phyloP scores from a whole-genome alignment of 2,329 filamentous ascomycete genomes.

The Colletotrichum godetiae region DNA sequence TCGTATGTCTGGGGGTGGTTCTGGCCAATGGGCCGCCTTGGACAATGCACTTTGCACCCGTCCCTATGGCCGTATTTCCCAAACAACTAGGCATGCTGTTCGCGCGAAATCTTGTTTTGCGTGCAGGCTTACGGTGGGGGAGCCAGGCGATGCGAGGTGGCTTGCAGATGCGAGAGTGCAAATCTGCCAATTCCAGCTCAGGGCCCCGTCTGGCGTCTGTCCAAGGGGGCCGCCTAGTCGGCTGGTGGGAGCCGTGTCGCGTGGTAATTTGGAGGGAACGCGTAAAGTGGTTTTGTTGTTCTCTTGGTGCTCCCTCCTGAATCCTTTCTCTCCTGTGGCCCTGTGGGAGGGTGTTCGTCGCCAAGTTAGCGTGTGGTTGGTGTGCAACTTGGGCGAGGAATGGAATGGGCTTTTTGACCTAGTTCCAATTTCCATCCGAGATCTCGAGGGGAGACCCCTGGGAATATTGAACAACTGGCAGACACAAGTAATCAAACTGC shows the following conservation, averaged over 20 bases:
- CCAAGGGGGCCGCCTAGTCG: slow-evolving; percentile 21
- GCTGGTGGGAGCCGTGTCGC: slow-evolving; percentile 28
- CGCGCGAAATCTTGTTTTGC: slow-evolving; percentile 35
- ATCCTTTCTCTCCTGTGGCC: too few species aligned
- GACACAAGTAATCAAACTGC: slow-evolving; percentile 32
- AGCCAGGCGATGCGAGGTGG: slow-evolving; percentile 26
- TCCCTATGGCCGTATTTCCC: slow-evolving; percentile 8
- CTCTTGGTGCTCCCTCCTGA: neutral
- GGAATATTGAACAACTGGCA: slow-evolving; percentile 34
- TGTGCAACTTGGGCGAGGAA: slow-evolving; percentile 26
- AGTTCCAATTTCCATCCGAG: slow-evolving; percentile 27
- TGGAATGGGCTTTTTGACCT: slow-evolving; percentile 9
- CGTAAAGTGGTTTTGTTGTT: slow-evolving; percentile 34
- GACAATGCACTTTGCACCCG: neutral
- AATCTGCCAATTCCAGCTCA: slow-evolving; percentile 15
- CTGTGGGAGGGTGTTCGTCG: neutral
- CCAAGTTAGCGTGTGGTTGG: slow-evolving; percentile 13
- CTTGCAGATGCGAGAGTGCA: slow-evolving; percentile 36
- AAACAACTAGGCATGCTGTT: slow-evolving; percentile 23
- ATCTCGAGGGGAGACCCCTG: slow-evolving; percentile 35
- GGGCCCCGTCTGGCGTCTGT: neutral
- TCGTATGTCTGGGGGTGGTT: neutral
- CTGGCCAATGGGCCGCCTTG: neutral
- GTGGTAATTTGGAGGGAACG: slow-evolving; percentile 16
- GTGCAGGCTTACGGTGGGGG: slow-evolving; percentile 31